These are phyloP conservation scores for Phenoliferia sp. DNA, from an alignment of 1,284 basidiomycete species.

Conservation along the genomic window DNA sequence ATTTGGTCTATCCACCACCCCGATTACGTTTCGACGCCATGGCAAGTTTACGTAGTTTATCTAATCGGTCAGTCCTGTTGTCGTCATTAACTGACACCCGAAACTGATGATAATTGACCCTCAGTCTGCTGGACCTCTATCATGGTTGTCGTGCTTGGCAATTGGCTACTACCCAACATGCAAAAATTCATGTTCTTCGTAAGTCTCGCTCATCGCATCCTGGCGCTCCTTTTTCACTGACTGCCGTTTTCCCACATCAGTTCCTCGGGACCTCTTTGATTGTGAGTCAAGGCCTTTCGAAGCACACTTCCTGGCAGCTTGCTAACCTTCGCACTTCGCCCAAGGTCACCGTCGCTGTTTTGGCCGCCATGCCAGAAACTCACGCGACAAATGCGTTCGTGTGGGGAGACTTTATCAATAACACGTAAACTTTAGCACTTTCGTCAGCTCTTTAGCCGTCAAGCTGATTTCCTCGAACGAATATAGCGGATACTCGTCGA, in stretches of 20 bases:
- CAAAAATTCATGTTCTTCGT: not conserved
- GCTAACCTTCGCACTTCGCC: not conserved
- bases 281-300: too few relatives aligned
- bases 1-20: not conserved
- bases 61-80: not conserved
- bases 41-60: not conserved
- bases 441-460: too few relatives aligned
- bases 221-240: too few relatives aligned
- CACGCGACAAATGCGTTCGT: not conserved
- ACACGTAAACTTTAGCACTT: too few relatives aligned
- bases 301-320: too few relatives aligned
- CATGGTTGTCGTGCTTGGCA: not conserved
- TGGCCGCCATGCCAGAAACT: not conserved
- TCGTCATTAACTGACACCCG: not conserved
- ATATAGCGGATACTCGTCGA: not conserved
- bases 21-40: not conserved
- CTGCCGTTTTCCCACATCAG: too few relatives aligned
- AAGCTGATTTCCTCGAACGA: too few relatives aligned
- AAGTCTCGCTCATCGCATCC: too few relatives aligned
- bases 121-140: not conserved
- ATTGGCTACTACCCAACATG: not conserved
- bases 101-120: not conserved
- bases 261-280: too few relatives aligned
- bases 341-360: not conserved
- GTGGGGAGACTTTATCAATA: not conserved